These are phyloP conservation scores for Penicillium brevicompactum DNA, from an alignment of 2,329 filamentous ascomycete species.

Conservation along the genomic window DNA sequence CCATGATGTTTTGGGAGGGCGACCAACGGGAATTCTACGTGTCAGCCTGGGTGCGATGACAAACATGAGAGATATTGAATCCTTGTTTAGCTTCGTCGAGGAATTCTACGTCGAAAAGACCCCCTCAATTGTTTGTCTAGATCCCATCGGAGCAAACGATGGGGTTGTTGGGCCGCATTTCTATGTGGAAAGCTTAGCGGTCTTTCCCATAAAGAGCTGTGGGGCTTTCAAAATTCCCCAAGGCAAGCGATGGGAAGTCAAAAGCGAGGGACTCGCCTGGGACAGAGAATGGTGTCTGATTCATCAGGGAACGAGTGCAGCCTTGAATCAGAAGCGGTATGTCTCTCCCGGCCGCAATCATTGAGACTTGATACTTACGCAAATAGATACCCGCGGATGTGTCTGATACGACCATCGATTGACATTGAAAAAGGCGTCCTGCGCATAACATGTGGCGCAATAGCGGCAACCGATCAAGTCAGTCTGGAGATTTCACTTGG, in stretches of 20 bases:
- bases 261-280: constrained; percentile 82
- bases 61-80: constrained; percentile 70
- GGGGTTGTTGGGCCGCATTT: constrained; percentile 35
- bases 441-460: constrained; percentile 53
- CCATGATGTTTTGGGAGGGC: constrained; percentile 78
- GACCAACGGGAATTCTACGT: constrained; percentile 84
- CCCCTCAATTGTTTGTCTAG: constrained; percentile 18
- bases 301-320: constrained; percentile 80
- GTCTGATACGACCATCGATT: constrained; percentile 72
- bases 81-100: constrained; percentile 69
- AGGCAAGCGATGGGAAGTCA: constrained; percentile 71
- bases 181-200: constrained; percentile 65
- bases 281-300: constrained; percentile 96
- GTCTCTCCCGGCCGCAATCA: neutral
- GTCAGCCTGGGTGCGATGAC: constrained; percentile 91
- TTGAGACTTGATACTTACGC: neutral
- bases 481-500: constrained; percentile 41
- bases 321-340: constrained; percentile 84
- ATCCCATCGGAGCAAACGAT: constrained; percentile 15
- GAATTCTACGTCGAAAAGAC: constrained; percentile 64
- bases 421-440: constrained; percentile 71
- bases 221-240: constrained; percentile 72
- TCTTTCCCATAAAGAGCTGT: constrained; percentile 96
- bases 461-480: constrained; percentile 32
- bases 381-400: constrained; percentile 68